phyloP scores from a whole-genome alignment of 2,329 filamentous ascomycete species.

The Nannizziopsis barbatae region DNA sequence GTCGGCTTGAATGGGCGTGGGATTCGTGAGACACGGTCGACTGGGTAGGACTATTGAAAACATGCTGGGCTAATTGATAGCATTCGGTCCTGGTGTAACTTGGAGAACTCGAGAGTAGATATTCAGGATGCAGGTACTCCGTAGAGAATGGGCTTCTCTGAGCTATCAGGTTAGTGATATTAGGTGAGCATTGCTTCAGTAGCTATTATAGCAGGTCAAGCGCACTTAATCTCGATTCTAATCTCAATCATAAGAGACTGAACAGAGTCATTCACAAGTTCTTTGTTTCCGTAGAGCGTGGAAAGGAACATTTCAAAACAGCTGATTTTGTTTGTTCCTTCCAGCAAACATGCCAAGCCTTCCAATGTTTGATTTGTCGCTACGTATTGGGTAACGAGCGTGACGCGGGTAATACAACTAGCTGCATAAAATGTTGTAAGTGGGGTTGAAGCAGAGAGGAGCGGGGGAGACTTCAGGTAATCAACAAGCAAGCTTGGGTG shows the following conservation, averaged over 20 bases:
- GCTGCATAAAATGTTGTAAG: no score
- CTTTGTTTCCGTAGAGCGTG: no score
- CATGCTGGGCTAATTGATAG: conserved; percentile 36
- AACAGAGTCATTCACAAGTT: no score
- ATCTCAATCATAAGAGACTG: no score
- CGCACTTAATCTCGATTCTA: no score
- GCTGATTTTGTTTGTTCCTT: neutral
- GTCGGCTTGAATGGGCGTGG: conserved; percentile 40
- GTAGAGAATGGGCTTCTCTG: neutral
- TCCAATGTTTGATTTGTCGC: neutral
- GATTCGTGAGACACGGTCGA: conserved; percentile 48
- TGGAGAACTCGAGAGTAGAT: no score
- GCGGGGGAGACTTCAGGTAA: neutral
- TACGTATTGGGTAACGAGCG: neutral
- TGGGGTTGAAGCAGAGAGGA: neutral
- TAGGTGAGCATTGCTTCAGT: neutral
- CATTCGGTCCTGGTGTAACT: no score
- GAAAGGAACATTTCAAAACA: neutral
- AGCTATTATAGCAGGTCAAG: neutral
- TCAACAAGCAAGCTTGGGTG: neutral
- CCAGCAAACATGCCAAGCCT: neutral
- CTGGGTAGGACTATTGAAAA: conserved; percentile 53
- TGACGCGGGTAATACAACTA: no score
- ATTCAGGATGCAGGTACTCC: neutral
- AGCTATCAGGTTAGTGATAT: conserved; percentile 6